Conservation (phyloP, 441 rosid genomes). For the Mallotus japonicus region DNA sequence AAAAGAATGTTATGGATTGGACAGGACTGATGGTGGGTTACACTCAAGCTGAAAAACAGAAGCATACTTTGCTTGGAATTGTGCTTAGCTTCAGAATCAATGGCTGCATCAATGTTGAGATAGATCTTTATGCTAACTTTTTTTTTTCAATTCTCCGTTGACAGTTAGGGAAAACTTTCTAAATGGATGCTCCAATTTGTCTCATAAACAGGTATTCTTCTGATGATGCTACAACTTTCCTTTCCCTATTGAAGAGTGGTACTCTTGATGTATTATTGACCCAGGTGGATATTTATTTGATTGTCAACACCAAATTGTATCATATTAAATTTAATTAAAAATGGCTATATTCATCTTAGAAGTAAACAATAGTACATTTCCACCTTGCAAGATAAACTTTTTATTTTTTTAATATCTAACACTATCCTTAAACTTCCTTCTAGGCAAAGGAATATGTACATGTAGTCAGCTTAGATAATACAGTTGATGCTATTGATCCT, state of each 20-base stretch:
- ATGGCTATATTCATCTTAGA: not conserved
- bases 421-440: conserved; percentile 25
- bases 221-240: conserved; percentile 36
- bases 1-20: conserved; percentile 47
- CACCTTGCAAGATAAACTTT: not conserved
- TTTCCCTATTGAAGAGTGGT: conserved; percentile 47
- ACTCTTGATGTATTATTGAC: conserved; percentile 38
- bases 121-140: not conserved
- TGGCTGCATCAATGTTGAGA: not conserved
- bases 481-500: conserved; percentile 43
- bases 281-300: conserved; percentile 5
- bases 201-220: conserved; percentile 40
- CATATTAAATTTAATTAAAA: too few relatives aligned
- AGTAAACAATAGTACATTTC: not conserved
- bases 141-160: not conserved
- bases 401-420: not conserved
- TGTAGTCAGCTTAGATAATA: conserved; percentile 46
- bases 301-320: not conserved
- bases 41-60: conserved; percentile 33
- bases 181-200: not conserved
- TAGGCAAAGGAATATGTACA: conserved; percentile 69
- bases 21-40: conserved; percentile 75
- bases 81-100: too few relatives aligned
- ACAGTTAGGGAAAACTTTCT: not conserved
- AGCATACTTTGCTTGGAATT: conserved; percentile 27